Evolutionary conservation across 2,329 filamentous ascomycete genomes (phyloP).

Genomic region (Sporothrix inflata): DNA sequence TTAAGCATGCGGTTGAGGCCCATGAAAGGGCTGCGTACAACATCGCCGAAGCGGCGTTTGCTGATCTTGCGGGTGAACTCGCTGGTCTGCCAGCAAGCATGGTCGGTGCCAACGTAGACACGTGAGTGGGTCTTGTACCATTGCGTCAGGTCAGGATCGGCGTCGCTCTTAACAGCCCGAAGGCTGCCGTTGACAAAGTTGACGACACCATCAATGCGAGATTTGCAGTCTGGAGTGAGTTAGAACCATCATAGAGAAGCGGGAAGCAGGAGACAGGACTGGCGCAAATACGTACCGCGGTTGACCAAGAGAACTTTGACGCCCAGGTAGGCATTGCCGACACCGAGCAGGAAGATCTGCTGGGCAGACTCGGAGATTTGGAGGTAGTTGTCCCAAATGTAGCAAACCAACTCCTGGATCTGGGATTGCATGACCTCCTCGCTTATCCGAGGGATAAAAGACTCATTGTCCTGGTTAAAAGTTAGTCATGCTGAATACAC

Average conservation of each 20-base stretch:
- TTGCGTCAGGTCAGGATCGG: conserved; percentile 68
- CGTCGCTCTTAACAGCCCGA: conserved; percentile 77
- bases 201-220: conserved; percentile 70
- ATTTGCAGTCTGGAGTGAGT: conserved; percentile 59
- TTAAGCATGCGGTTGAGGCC: conserved; percentile 62
- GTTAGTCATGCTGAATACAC: not conserved
- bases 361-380: conserved; percentile 72
- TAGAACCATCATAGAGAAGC: conserved; percentile 31
- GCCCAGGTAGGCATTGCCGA: conserved; percentile 86
- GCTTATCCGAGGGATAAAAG: conserved; percentile 49
- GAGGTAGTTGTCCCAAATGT: conserved; percentile 97
- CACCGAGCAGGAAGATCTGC: conserved; percentile 82
- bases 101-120: conserved; percentile 75
- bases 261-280: conserved; percentile 25
- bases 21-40: conserved; percentile 54
- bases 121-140: conserved; percentile 87
- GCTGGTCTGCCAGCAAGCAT: conserved; percentile 73
- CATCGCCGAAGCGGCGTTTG: conserved; percentile 64
- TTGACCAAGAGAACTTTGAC: conserved; percentile 80
- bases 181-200: conserved; percentile 81
- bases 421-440: conserved; percentile 59
- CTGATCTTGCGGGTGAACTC: conserved; percentile 62
- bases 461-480: conserved; percentile 49
- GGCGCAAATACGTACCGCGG: conserved; percentile 59
- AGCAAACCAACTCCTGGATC: conserved; percentile 75